Evolutionary conservation across 2,329 filamentous ascomycete genomes (phyloP), one percentile per base, ranked within the genome.

Genomic region (Cladosporium velox): DNA sequence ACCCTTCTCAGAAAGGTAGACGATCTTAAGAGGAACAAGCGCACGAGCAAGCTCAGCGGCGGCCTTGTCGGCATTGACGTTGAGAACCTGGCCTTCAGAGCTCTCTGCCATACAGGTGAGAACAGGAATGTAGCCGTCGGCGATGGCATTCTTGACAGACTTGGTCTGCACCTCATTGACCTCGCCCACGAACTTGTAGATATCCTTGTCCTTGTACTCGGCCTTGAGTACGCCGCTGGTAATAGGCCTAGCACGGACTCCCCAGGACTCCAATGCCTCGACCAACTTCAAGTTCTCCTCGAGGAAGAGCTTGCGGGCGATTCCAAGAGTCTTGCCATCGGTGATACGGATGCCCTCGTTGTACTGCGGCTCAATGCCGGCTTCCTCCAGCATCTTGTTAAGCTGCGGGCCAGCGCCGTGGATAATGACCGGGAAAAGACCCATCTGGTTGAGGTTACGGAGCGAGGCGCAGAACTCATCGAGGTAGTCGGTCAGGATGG

Each of bases 1-100:
- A 59, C 95, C 95, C 85, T 98, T 98, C 82, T 99, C 95, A 5
- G 93, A 96, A n/a, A 98, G 85, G 78, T 97, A 99, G 67, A 99
- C 93, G 68, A 98, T 94, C 87, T 99, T 99, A 74, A 98, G 83
- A 30, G 95, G 95, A 80, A 98, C 90, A 64, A 99, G 84, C 65
- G 91, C 88, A 67, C 92, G 89, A 28, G 95, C 94, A 68, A 99
- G 85, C 81, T 97, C 94, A 70, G 93, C 93, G 34, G 95, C 95
- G 41, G 94, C 94, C 68, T 97, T 94, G 79, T 99, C 95, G 41
- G 95, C 95, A 75, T 99, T 99, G 78, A 99, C 95, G 76, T 99
- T 99, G 70, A 99, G 85, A 61, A 98, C 89, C 78, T 94, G 92
- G 10, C 95, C 95, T 70, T 97, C 93, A 57, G 89, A 85, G 26